These are phyloP conservation scores for Pisolithus tinctorius DNA, from an alignment of 768 basidiomycete genomes.

Conservation along the genomic window DNA sequence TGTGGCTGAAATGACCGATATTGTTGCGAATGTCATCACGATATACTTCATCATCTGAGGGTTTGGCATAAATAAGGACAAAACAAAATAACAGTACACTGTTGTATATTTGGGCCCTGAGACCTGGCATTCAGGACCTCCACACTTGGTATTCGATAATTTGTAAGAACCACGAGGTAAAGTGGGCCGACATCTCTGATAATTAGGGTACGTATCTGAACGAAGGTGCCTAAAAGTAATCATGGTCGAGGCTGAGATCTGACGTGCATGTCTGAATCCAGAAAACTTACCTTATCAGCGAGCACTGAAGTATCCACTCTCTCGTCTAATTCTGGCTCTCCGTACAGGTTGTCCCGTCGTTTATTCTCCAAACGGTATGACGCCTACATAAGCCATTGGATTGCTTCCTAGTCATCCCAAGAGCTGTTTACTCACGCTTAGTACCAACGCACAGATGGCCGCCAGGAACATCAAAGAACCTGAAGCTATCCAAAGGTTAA, in stretches of 20 bases:
- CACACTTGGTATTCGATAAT: no score
- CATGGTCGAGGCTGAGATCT: neutral
- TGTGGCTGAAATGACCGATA: conserved; percentile 1
- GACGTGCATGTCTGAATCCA: neutral
- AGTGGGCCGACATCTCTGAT: neutral
- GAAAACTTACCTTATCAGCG: conserved; percentile 50
- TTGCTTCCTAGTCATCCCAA: neutral
- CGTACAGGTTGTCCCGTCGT: conserved; percentile 46
- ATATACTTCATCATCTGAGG: neutral
- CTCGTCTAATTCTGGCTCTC: conserved; percentile 38
- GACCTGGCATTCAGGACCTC: no score
- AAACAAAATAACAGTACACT: no score
- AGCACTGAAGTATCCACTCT: conserved; percentile 57
- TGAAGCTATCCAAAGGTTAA: conserved; percentile 7
- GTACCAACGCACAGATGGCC: conserved; percentile 11
- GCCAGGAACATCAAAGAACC: conserved; percentile 20
- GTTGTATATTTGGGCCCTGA: no score
- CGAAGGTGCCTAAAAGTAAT: conserved; percentile 39
- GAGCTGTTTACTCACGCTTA: conserved; percentile 11
- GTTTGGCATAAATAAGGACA: neutral
- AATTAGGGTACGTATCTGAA: conserved; percentile 48
- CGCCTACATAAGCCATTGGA: conserved; percentile 28
- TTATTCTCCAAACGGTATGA: conserved; percentile 61
- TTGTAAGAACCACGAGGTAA: no score
- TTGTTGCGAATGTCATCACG: neutral